A percentile compares a stretch with the other conserved stretches of the same genome.
Conservation (phyloP, 495 filamentous ascomycete genomes). For the Penicillium verhagenii region DNA sequence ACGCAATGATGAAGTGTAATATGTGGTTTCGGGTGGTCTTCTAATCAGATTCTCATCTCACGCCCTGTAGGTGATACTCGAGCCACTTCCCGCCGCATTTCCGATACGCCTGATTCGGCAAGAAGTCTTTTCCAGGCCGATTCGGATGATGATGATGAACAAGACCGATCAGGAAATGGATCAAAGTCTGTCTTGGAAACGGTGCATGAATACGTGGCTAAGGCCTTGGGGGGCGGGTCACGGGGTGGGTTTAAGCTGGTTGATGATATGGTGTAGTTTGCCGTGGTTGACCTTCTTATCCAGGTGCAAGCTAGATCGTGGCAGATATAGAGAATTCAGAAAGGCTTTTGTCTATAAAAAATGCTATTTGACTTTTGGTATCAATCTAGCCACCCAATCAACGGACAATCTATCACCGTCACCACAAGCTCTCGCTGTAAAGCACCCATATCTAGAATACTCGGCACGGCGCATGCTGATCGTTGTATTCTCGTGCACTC, state of each 20-base stretch:
- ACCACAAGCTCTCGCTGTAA: neutral
- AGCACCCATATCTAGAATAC: neutral
- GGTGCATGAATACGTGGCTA: conserved; percentile 26
- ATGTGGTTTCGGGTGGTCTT: neutral
- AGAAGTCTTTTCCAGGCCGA: conserved; percentile 3
- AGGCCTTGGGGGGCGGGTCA: conserved; percentile 30
- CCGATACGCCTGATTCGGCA: conserved; percentile 20
- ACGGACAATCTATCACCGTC: neutral
- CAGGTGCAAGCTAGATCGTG: neutral
- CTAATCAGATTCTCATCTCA: neutral
- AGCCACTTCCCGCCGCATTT: conserved; percentile 26
- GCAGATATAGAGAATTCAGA: neutral
- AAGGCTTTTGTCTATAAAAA: neutral
- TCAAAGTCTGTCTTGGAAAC: conserved; percentile 16
- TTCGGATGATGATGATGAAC: neutral
- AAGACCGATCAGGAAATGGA: no score
- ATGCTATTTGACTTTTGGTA: neutral
- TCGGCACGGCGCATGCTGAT: conserved; percentile 7
- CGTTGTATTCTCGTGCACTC: conserved; percentile 16
- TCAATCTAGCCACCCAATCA: neutral
- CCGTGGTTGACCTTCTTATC: neutral
- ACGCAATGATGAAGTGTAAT: neutral
- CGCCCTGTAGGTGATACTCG: conserved; percentile 26
- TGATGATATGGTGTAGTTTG: neutral
- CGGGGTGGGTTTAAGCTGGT: conserved; percentile 14